phyloP scores from a whole-genome alignment of 2,329 filamentous ascomycete species.

The Teratosphaeria destructans region DNA sequence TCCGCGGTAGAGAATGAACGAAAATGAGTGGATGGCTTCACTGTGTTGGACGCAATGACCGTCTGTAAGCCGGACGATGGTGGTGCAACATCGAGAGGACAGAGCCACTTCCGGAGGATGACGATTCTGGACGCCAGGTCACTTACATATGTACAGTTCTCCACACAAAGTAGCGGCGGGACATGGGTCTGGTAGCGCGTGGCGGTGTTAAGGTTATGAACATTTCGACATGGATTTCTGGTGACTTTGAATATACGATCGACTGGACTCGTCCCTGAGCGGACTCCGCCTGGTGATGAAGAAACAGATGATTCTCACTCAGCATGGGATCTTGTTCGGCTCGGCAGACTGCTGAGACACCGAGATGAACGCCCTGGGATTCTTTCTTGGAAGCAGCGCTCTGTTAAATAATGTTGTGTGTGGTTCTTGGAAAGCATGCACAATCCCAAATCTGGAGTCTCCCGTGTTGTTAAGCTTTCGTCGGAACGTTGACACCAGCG shows the following conservation, averaged over 20 bases:
- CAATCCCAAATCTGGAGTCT: neutral
- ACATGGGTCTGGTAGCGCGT: constrained; percentile 8
- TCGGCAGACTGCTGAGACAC: no score
- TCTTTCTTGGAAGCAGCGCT: no score
- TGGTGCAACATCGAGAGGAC: constrained; percentile 3
- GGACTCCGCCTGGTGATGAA: neutral
- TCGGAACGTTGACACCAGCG: neutral
- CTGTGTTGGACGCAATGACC: neutral
- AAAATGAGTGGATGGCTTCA: neutral
- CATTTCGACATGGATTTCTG: neutral
- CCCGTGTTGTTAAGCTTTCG: neutral
- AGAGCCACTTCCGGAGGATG: constrained; percentile 6
- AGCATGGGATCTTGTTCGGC: no score
- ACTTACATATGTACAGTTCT: constrained; percentile 11
- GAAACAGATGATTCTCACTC: neutral
- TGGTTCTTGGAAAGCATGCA: no score
- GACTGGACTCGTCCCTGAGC: neutral
- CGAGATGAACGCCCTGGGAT: no score
- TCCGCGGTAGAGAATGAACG: neutral
- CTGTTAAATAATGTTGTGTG: no score
- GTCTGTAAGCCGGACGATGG: constrained; percentile 1
- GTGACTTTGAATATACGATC: neutral
- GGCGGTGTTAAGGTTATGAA: constrained; percentile 8
- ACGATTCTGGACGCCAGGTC: constrained; percentile 13
- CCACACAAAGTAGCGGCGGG: constrained; percentile 10